These are phyloP conservation scores for Candida mesenterica DNA, from an alignment of 1,139 yeast species.

Conservation along the genomic window DNA sequence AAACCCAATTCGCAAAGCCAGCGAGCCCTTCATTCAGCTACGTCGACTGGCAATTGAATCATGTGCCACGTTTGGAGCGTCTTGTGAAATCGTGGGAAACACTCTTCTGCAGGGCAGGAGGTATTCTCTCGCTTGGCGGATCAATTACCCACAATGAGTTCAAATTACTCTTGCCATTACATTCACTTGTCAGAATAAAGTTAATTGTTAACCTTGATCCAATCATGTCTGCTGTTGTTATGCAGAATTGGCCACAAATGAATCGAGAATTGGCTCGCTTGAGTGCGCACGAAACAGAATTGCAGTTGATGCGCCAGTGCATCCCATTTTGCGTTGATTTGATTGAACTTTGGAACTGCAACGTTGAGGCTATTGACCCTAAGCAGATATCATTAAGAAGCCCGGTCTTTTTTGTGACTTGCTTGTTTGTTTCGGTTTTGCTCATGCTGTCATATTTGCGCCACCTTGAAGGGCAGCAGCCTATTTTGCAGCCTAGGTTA, in stretches of 20 bases:
- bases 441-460: constrained; percentile 61
- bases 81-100: constrained; percentile 66
- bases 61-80: constrained; percentile 53
- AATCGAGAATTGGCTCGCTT: constrained; percentile 44
- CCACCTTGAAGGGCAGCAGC: constrained; percentile 42
- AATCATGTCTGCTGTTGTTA: constrained; percentile 55
- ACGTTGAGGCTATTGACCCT: constrained; percentile 61
- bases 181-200: constrained; percentile 62
- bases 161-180: constrained; percentile 62
- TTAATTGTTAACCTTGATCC: constrained; percentile 59
- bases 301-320: constrained; percentile 57
- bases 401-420: constrained; percentile 70
- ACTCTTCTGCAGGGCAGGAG: constrained; percentile 58
- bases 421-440: constrained; percentile 60
- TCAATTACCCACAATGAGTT: constrained; percentile 51
- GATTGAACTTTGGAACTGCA: constrained; percentile 66
- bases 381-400: constrained; percentile 65
- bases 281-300: constrained; percentile 39
- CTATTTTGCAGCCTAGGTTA: constrained; percentile 1
- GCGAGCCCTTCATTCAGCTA: constrained; percentile 26
- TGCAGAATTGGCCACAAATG: constrained; percentile 66
- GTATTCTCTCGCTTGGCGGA: constrained; percentile 54
- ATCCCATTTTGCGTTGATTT: constrained; percentile 57
- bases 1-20: constrained; percentile 43
- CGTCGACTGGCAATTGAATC: constrained; percentile 58